These are phyloP conservation scores for Xylariaceae sp. DNA, from an alignment of 2,329 filamentous ascomycete species.

Conservation along the genomic window DNA sequence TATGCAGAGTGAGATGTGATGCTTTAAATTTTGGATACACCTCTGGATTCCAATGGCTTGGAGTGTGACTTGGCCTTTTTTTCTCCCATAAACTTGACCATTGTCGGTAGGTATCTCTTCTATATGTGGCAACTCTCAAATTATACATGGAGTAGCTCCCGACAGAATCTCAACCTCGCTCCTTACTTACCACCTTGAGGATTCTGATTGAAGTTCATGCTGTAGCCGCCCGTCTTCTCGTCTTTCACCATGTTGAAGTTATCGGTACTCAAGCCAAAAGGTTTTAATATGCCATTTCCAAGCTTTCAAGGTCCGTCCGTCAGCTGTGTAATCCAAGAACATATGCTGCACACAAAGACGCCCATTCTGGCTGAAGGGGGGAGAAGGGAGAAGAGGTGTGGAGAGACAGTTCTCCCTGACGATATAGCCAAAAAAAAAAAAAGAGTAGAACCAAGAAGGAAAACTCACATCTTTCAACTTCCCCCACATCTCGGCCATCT, in stretches of 20 bases:
- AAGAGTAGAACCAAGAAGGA: not conserved
- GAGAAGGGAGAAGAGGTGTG: too few species aligned
- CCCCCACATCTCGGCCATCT: slow-evolving; percentile 96
- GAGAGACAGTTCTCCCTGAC: slow-evolving; percentile 3
- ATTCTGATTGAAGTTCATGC: slow-evolving; percentile 73
- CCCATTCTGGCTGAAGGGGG: too few species aligned
- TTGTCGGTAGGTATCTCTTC: too few species aligned
- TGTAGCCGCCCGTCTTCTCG: slow-evolving; percentile 84
- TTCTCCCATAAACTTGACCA: too few species aligned
- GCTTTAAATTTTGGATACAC: too few species aligned
- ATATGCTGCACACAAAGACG: not conserved
- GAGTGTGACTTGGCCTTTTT: too few species aligned
- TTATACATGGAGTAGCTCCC: not conserved
- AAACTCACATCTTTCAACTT: slow-evolving; percentile 75
- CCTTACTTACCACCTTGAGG: slow-evolving; percentile 10
- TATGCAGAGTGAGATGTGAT: too few species aligned
- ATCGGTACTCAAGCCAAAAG: slow-evolving; percentile 89
- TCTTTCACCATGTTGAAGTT: slow-evolving; percentile 95
- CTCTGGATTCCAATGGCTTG: too few species aligned
- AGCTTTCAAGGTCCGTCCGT: slow-evolving; percentile 45
- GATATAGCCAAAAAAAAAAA: not conserved
- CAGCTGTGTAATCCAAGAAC: not conserved
- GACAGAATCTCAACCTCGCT: not conserved
- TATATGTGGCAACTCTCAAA: too few species aligned
- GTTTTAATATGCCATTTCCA: slow-evolving; percentile 86